Conservation (phyloP, 805 yeast genomes). For the Spencermartinsiella europaea region DNA sequence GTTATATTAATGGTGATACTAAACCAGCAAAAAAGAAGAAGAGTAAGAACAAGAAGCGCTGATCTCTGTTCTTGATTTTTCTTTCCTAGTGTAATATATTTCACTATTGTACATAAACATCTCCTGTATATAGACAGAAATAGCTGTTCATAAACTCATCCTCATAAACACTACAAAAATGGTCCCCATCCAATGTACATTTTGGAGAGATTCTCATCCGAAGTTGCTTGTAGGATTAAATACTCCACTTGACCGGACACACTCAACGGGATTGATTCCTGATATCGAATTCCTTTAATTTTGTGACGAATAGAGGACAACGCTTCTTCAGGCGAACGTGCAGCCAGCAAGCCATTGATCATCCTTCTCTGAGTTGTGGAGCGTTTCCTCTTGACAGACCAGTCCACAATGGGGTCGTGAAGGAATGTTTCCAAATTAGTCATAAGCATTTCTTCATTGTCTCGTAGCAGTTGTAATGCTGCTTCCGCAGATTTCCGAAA, state of each 20-base stretch:
- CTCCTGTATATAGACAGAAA: not conserved
- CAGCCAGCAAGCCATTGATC: constrained; percentile 23
- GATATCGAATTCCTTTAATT: constrained; percentile 74
- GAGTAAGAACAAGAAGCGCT: constrained; percentile 28
- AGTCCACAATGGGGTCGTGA: constrained; percentile 86
- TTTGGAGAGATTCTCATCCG: constrained; percentile 60
- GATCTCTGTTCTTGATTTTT: not conserved
- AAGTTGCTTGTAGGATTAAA: constrained; percentile 75
- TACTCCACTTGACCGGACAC: constrained; percentile 91
- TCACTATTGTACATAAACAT: not conserved
- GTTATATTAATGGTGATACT: constrained; percentile 57
- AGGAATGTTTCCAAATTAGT: constrained; percentile 87
- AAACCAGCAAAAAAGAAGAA: constrained; percentile 32
- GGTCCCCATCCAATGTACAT: constrained; percentile 97
- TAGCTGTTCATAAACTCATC: not conserved
- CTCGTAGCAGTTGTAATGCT: constrained; percentile 64
- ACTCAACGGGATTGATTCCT: constrained; percentile 81
- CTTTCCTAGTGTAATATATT: not conserved
- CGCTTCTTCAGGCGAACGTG: constrained; percentile 55
- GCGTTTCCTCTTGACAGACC: constrained; percentile 44
- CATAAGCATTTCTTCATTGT: constrained; percentile 78
- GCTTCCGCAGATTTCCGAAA: constrained; percentile 84
- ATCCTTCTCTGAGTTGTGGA: not conserved
- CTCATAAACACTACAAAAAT: constrained; percentile 44
- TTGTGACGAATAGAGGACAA: constrained; percentile 69